Base-by-base conservation (phyloP, 225 moss, liverwort and hornwort species). In the Asterella californica region DNA sequence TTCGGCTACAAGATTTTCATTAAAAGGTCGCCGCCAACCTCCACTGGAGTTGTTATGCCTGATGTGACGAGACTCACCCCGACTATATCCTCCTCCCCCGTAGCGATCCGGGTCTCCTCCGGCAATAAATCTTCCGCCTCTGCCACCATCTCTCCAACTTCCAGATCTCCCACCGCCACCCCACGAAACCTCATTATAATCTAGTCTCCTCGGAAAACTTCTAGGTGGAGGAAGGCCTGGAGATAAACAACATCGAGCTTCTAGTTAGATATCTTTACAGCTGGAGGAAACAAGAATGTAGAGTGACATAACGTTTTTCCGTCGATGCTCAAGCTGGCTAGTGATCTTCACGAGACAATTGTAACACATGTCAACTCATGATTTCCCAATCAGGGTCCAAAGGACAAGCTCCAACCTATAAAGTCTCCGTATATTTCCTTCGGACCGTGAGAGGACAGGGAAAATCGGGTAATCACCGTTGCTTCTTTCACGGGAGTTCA, bases 121-220 rank as follows among this genome's bases (percentile, higher is more conserved):
- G n/a, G n/a, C n/a, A n/a, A n/a, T n/a, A n/a, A n/a, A n/a, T 37
- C 87, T 84, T 77, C 84, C 84, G 69, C 87, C 87, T 74, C 84
- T 79, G 32, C 82, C 87, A 57, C 91, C 90, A 50, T 81, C 79
- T 78, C 82, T 83, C 37, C 80, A 84, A 73, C 80, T 90, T 90
- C 92, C 81, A 55, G 89, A 86, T 67, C 89, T 83, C 77, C 91
- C 90, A 66, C 84, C 86, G 61, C 90, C 88, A 33, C 17, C 57
- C 21, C 54, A 54, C 34, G 94, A 90, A 78, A 93, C 96, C 80
- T 93, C 97, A 64, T 89, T 88, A 70, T 86, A 94, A 64, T 93
- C 94, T 81, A 94, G 97, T 82, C 93, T 93, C 68, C 93, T 85
- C 10, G 86, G 88, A 67, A 88, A 88, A 78, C 86, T 85, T 0